phyloP scores from a whole-genome alignment of 2,329 filamentous ascomycete genomes.

The Penicillium sp. region DNA sequence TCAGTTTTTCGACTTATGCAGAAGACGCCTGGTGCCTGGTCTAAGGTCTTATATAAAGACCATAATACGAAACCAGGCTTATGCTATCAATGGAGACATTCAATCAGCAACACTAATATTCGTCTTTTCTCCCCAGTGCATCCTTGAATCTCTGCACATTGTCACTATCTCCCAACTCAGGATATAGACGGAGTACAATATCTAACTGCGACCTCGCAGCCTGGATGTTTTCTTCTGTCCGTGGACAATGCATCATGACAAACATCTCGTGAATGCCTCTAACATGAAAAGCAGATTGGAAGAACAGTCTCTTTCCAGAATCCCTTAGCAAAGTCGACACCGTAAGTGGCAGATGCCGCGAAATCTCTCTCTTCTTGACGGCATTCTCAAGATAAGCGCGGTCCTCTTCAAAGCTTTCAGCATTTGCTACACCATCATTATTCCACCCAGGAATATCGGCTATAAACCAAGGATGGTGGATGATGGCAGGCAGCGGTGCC shows the following conservation, averaged over 20 bases:
- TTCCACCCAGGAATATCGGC: slow-evolving; percentile 17
- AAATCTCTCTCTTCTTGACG: slow-evolving; percentile 7
- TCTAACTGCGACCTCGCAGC: slow-evolving; percentile 14
- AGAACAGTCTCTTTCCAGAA: slow-evolving; percentile 16
- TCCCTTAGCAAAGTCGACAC: slow-evolving; percentile 10
- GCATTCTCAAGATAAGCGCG: slow-evolving; percentile 9
- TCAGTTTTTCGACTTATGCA: no score
- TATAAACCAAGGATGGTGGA: slow-evolving; percentile 19
- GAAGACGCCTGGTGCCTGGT: no score
- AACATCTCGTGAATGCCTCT: slow-evolving; percentile 15
- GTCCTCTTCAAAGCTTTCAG: slow-evolving; percentile 11
- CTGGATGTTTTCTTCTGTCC: slow-evolving; percentile 13
- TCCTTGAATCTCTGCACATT: no score
- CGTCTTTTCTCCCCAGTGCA: no score
- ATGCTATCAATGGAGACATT: no score
- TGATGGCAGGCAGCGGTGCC: slow-evolving; percentile 16
- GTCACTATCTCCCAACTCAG: slow-evolving; percentile 9
- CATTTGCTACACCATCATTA: slow-evolving; percentile 11
- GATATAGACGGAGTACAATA: slow-evolving; percentile 9
- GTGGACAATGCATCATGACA: slow-evolving; percentile 12
- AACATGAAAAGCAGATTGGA: slow-evolving; percentile 15
- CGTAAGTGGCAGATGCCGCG: neutral
- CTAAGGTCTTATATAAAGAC: no score
- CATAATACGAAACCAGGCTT: no score
- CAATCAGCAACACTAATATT: no score